phyloP scores from a whole-genome alignment of 306 rosid genomes.

The Begonia masoniana region DNA sequence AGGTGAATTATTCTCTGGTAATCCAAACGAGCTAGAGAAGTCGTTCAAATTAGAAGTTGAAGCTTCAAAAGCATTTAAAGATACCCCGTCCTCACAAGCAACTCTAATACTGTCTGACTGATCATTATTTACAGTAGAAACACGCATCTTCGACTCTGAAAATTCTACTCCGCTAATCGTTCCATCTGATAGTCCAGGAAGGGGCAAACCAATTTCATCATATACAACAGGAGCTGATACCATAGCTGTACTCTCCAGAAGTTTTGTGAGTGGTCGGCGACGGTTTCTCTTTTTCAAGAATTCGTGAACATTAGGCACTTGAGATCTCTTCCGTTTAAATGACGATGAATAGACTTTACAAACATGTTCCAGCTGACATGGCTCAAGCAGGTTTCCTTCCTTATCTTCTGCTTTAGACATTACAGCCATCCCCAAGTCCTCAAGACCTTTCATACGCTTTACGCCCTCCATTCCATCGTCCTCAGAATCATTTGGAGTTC shows the following conservation, averaged over 20 bases:
- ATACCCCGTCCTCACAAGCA: slow-evolving; percentile 48
- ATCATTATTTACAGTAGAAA: slow-evolving; percentile 15
- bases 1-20: slow-evolving; percentile 36
- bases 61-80: slow-evolving; percentile 35
- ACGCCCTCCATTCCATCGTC: slow-evolving; percentile 95
- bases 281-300: slow-evolving; percentile 55
- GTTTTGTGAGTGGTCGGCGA: slow-evolving; percentile 69
- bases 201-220: slow-evolving; percentile 44
- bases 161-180: slow-evolving; percentile 39
- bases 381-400: slow-evolving; percentile 34
- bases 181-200: slow-evolving; percentile 34
- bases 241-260: slow-evolving; percentile 81
- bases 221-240: slow-evolving; percentile 61
- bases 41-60: slow-evolving; percentile 22
- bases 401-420: slow-evolving; percentile 44
- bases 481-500: slow-evolving; percentile 93
- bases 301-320: slow-evolving; percentile 54
- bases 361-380: slow-evolving; percentile 54
- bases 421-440: slow-evolving; percentile 67
- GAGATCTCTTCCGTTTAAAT: slow-evolving; percentile 70
- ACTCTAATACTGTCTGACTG: slow-evolving; percentile 27
- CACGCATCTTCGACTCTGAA: slow-evolving; percentile 35
- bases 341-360: slow-evolving; percentile 30
- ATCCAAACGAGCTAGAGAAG: slow-evolving; percentile 24
- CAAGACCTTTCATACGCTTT: slow-evolving; percentile 90